Base-by-base conservation (phyloP, 768 basidiomycete genomes). In the Hericium alpestre region DNA sequence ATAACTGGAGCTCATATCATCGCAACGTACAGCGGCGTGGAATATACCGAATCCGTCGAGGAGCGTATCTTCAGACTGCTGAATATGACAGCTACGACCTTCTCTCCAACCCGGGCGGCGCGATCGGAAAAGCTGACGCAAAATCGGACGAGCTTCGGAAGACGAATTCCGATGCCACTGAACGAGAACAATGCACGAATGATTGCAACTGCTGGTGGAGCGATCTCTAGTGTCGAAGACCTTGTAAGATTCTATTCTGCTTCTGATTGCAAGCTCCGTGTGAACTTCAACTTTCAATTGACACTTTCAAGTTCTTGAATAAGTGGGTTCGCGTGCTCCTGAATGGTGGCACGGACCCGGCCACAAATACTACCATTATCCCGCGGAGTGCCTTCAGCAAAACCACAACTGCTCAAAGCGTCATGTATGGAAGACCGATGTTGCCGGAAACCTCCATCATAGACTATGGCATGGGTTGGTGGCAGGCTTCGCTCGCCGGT, bases 401-500 rank as follows among this genome's bases (percentile, higher is more conserved):
- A 40, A 62, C 64, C 2, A 72, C 74, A 0, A 63, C 68, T 5
- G 67, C 72, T n/a, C 32, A 32, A 32, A 32, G 32, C 32, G 32
- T 7, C 9, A 32, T 32, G 32, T 32, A 32, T 32, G 6, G 32
- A 32, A 32, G 32, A 5, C 32, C 32, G 8, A 32, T 7, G 32
- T 32, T 9, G 32, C 32, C 32, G 1, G 9, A 32, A 32, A 18
- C 60, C 0, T 73, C 75, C 0, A 60, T 73, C 41, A 16, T 46
- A 1, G 72, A 67, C 5, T 79, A 78, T 60, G 74, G 73, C 3
- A 60, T 75, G 63, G 77, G 78, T 3, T 78, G 76, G 76, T 38
- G n/a, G 41, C 67, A 72, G 6, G 51, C 16, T 7, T 70, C 75
- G 1, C 74, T 73, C 54, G 66, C 64, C 1, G 77, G 72, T 0